Percentiles rank a stretch among this genome's conserved stretches.
These are phyloP conservation scores for Talaromyces pinophilus DNA, from an alignment of 2,329 filamentous ascomycete genomes.

Conservation along the genomic window DNA sequence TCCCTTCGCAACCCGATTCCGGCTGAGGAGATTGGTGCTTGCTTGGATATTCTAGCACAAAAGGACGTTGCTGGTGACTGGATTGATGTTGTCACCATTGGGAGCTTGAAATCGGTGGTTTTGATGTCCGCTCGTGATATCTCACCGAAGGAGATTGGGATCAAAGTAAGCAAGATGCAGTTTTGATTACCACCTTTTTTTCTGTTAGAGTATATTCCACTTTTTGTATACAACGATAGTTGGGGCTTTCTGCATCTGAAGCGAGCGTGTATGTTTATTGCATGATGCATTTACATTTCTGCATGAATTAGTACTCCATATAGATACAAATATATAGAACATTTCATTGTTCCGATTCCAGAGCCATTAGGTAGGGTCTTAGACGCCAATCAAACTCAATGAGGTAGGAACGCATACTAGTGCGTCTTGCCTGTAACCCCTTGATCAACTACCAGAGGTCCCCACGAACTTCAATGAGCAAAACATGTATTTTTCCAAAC, in stretches of 20 bases:
- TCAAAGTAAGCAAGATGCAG: slow-evolving; percentile 30
- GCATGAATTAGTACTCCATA: too few species aligned
- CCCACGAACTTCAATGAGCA: too few species aligned
- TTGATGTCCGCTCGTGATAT: slow-evolving; percentile 44
- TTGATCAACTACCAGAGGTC: too few species aligned
- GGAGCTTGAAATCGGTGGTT: slow-evolving; percentile 49
- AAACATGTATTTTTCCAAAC: too few species aligned
- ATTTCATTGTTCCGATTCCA: too few species aligned
- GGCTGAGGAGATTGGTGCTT: slow-evolving; percentile 49
- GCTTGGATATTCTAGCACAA: slow-evolving; percentile 50
- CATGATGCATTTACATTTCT: background rate
- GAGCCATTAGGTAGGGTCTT: too few species aligned
- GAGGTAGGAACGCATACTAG: too few species aligned
- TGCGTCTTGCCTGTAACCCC: too few species aligned
- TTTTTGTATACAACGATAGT: background rate
- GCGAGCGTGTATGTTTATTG: slow-evolving; percentile 1
- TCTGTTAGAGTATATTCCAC: background rate
- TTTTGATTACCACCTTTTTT: slow-evolving; percentile 7
- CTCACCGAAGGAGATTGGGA: slow-evolving; percentile 39
- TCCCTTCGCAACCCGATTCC: slow-evolving; percentile 59
- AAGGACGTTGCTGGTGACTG: slow-evolving; percentile 52
- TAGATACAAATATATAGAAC: too few species aligned
- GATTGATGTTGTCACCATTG: slow-evolving; percentile 52
- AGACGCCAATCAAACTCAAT: too few species aligned
- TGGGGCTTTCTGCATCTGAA: background rate